Conservation (phyloP, 345 rosid species). For the Euphorbia pulcherrima region DNA sequence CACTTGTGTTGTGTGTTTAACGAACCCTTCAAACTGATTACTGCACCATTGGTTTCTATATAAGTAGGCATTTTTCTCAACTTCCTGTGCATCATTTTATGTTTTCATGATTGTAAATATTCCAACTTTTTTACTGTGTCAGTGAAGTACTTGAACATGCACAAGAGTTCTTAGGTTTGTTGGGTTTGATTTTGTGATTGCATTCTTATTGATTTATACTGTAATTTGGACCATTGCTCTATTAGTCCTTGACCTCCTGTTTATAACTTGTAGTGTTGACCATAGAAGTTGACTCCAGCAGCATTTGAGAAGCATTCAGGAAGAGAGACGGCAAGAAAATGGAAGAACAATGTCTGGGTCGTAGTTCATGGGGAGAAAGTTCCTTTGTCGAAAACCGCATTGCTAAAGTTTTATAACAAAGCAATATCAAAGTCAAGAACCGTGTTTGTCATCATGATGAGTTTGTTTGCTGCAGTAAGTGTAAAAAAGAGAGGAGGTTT, state of each 20-base stretch:
- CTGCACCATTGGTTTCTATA: constrained; percentile 24
- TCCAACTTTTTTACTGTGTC: constrained; percentile 5
- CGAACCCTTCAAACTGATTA: constrained; percentile 1
- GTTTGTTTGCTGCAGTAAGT: constrained; percentile 63
- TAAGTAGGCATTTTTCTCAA: background rate
- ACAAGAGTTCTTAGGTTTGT: constrained; percentile 4
- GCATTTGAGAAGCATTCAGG: constrained; percentile 99
- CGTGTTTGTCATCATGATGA: constrained; percentile 82
- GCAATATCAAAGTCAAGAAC: constrained; percentile 64
- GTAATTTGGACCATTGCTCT: too few species aligned
- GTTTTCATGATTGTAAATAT: background rate
- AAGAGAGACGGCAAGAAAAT: constrained; percentile 95
- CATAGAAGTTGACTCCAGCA: constrained; percentile 91
- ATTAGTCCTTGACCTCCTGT: too few species aligned
- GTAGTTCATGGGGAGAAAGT: constrained; percentile 87
- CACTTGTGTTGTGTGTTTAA: constrained; percentile 25
- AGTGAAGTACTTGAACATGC: constrained; percentile 13
- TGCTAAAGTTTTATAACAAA: constrained; percentile 85
- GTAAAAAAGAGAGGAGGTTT: constrained; percentile 86
- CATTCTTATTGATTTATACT: background rate
- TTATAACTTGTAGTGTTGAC: too few species aligned
- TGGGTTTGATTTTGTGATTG: background rate
- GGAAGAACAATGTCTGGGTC: constrained; percentile 99
- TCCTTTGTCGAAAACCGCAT: constrained; percentile 77
- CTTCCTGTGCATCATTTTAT: background rate